Base-by-base conservation (phyloP, 129 eudicot species). In the Dittrichia graveolens region DNA sequence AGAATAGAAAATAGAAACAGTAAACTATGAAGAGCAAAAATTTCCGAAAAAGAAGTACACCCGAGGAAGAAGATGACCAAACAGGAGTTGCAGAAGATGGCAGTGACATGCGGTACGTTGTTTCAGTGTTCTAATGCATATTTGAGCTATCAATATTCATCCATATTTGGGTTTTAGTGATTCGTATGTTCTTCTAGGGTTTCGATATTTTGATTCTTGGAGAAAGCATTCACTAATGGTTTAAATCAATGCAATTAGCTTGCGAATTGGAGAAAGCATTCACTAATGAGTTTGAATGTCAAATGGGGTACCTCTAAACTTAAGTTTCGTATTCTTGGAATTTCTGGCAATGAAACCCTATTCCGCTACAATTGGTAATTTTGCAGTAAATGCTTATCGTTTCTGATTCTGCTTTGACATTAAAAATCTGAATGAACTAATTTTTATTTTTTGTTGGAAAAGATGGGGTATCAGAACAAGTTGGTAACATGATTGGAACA, bases 21-120 rank as follows among this genome's bases (percentile, higher is more conserved):
- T 55, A 14, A 41, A 47, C 14, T 65, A 74, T 40, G 73, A 87
- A 76, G 88, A 85, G 67, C 38, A 92, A 86, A 78, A 92, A 85
- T 56, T 89, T 89, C 77, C 82, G 97, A 34, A 92, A 86, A 67
- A 75, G 97, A 54, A 81, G 77, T 34, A 60, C 47, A 62, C 43
- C 65, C 69, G 81, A 76, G 41, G 90, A 81, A 55, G 85, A 77
- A 50, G 95, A 87, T 41, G 79, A 61, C 7, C 57, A 63, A 38
- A 18, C 41, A 5, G 40, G 50, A 43, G 84, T 72, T 39, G 39
- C 77, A 7, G 91, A 85, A 31, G 95, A 81, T 19, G 87, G 84
- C 40, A 87, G 86, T 47, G 89, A 86, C 43, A 85, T 78, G 71
- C 81, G 92, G 92, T 86, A 71, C 61, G 38, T 41, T 76, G 40